phyloP scores from a whole-genome alignment of 192 early-diverging fungal species.

The Coemansia erecta region DNA sequence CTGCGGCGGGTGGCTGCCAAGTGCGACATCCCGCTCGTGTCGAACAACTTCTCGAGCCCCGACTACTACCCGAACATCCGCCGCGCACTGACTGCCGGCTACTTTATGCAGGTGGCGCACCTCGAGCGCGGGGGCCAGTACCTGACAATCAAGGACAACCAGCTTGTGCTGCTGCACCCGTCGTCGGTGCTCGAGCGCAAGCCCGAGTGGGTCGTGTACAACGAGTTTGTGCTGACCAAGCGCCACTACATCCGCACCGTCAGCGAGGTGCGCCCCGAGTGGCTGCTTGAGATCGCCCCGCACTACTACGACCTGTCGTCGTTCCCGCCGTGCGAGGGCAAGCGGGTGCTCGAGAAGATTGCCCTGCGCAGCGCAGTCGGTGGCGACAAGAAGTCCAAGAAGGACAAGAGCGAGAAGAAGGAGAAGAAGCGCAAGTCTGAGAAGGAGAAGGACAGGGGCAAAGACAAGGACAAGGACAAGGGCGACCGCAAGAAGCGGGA shows the following conservation, averaged over 20 bases:
- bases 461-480: conserved; percentile 37
- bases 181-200: conserved; percentile 84
- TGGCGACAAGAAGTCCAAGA: conserved; percentile 48
- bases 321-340: conserved; percentile 92
- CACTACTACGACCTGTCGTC: conserved; percentile 87
- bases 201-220: conserved; percentile 99
- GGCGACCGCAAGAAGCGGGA: conserved; percentile 23
- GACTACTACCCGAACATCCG: conserved; percentile 86
- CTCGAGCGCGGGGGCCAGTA: conserved; percentile 85
- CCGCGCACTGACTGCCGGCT: conserved; percentile 85
- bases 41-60: conserved; percentile 67
- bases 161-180: conserved; percentile 92
- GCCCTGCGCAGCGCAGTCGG: conserved; percentile 53
- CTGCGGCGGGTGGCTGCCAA: conserved; percentile 80
- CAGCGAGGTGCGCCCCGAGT: conserved; percentile 84
- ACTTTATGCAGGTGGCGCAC: conserved; percentile 99
- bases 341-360: conserved; percentile 75
- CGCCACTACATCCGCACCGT: conserved; percentile 96
- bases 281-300: conserved; percentile 79
- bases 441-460: conserved; percentile 22
- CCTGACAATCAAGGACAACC: conserved; percentile 95
- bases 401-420: conserved; percentile 46
- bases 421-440: conserved; percentile 24
- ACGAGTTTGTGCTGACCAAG: conserved; percentile 97
- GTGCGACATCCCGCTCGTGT: conserved; percentile 64